These are phyloP conservation scores for Penicillium thymicola DNA, from an alignment of 2,329 filamentous ascomycete species.

Conservation along the genomic window DNA sequence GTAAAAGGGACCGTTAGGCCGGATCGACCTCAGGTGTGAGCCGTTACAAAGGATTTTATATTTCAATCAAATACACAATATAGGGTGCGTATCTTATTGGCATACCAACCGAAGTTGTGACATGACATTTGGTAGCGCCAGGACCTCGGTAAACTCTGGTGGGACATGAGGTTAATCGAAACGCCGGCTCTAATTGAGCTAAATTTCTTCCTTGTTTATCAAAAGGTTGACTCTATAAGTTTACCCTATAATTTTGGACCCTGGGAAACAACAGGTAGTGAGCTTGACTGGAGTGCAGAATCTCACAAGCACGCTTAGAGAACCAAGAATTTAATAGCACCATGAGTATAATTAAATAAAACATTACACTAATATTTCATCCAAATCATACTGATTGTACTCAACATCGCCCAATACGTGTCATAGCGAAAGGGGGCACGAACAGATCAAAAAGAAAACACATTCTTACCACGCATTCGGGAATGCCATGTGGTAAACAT, in stretches of 20 bases:
- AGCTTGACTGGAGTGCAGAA: background rate
- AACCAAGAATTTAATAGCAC: background rate
- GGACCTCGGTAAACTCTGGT: too few species aligned
- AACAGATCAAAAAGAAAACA: background rate
- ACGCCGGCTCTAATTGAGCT: background rate
- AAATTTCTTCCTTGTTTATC: too few species aligned
- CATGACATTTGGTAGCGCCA: too few species aligned
- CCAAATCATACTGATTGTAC: background rate
- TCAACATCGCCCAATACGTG: background rate
- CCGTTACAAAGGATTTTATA: background rate
- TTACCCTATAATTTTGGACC: background rate
- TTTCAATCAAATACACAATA: background rate
- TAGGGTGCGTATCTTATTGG: background rate
- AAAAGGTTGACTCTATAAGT: too few species aligned
- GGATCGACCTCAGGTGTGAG: slow-evolving; percentile 22
- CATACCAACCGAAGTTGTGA: background rate
- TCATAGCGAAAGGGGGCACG: background rate
- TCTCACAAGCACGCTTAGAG: background rate
- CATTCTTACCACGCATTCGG: background rate
- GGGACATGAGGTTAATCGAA: background rate
- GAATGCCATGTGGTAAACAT: slow-evolving; percentile 11
- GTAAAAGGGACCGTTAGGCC: slow-evolving; percentile 48
- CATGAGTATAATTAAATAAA: background rate
- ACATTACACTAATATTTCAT: too few species aligned
- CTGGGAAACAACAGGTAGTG: background rate